Evolutionary conservation across 1,139 yeast species (phyloP), one percentile per base, ranked within the genome.

Genomic region (Yamadazyma atmosphaerica): DNA sequence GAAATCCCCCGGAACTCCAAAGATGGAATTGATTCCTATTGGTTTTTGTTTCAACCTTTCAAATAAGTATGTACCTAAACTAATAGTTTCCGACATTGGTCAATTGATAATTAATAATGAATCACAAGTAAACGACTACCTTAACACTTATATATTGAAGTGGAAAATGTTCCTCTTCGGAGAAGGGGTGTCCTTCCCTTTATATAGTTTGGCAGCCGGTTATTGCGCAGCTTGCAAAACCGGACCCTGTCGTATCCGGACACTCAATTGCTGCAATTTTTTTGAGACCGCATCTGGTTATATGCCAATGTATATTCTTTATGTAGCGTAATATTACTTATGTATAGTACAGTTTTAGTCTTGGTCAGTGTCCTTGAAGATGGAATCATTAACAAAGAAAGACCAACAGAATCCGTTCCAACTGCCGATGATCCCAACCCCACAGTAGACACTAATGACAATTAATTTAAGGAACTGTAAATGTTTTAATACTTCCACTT

Each of bases 381-480:
- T 47, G 12, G 47, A 39, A 49, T 84, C 92, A 51, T 83, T 86
- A 38, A 87, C 81, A 58, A 89, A 86, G 57, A 87, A 90, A 35
- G 86, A 65, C 95, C 96, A 88, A 41, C 86, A 79, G 48, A 92
- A 78, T 2, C 95, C 94, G 45, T 85, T 78, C 95, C 96, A 94
- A 39, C 95, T 81, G 35, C 89, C 77, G 4, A 90, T 71, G 2
- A 92, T 80, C 5, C 98, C 99, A 23, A 87, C 49, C 0, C 89
- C 81, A 59, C 97, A 88, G 60, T 90, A 90, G 2, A 87, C 83
- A 49, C 96, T 87, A 40, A 87, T 77, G 8, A 82, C 64, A 87
- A 92, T 87, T 47, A 92, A 72, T 36, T 87, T 81, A 44, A 87
- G 65, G 55, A 89, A 92, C 58, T 87, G 86, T 44, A 80, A 68